Evolutionary conservation across 352 stramenopile genomes (phyloP).

Genomic region (Phytophthora europaea): DNA sequence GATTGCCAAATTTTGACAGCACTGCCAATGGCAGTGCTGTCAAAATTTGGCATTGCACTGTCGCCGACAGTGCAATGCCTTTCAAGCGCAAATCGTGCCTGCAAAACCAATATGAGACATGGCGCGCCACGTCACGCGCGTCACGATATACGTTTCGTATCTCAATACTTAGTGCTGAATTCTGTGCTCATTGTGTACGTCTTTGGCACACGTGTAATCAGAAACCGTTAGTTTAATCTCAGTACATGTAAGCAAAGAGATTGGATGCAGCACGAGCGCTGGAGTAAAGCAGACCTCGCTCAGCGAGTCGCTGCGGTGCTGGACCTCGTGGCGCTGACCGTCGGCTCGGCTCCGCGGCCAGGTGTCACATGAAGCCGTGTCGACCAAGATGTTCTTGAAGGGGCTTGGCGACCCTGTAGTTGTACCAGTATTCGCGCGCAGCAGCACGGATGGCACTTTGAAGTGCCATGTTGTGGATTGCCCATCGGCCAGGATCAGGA

Average conservation of each 20-base stretch:
- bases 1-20: neutral
- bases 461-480: neutral
- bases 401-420: neutral
- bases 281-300: neutral
- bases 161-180: neutral
- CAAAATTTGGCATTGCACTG: no score
- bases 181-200: no score
- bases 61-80: neutral
- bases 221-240: neutral
- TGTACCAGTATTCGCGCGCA: neutral
- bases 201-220: neutral
- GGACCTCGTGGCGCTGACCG: neutral
- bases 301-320: neutral
- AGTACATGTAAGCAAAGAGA: slow-evolving; percentile 13
- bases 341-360: neutral
- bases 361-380: neutral
- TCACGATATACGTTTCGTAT: neutral
- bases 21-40: no score
- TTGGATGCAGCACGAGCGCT: neutral
- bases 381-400: neutral
- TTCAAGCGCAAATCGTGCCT: slow-evolving; percentile 10
- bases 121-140: slow-evolving; percentile 1
- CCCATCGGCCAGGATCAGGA: slow-evolving; percentile 17
- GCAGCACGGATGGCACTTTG: neutral
- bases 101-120: slow-evolving; percentile 21